Base-by-base conservation (phyloP, 1,284 basidiomycete genomes). In the Exobasidium cylindrosporum region DNA sequence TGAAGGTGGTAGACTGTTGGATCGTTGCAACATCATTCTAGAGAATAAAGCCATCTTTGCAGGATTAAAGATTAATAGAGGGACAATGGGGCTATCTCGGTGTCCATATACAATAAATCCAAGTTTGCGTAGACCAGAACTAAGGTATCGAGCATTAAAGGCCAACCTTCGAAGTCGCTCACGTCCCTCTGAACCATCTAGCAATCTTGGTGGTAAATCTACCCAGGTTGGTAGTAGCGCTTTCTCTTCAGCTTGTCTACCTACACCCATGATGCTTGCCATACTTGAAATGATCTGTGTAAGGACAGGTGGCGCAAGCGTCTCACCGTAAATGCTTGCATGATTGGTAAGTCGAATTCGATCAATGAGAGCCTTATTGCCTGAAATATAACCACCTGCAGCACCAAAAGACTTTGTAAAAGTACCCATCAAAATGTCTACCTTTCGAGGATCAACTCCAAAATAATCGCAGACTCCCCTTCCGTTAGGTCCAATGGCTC, bases 401-500 rank as follows among this genome's bases (percentile, higher is more conserved):
- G 95, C 94, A 63, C 95, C 96, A 77, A 98, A 98, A 0, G 94
- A 97, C 82, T 98, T 98, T 43, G 95, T 98, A 80, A 99, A 96
- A 0, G 95, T 99, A 61, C 95, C 95, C 95, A 99, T 99, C 67
- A 97, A 86, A 67, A 99, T 86, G 79, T 98, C 95, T 64, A 97
- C 85, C 35, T 85, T 84, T 10, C 84, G 84, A 1, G 94, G 92
- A 73, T 91, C 84, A 65, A 97, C 83, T 61, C 87, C 87, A 81
- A 95, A 99, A 83, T 97, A 99, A 81, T 99, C 94, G 64, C 88
- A 88, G 3, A 98, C 91, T 68, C 95, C 95, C 50, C 95, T 90
- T 7, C 95, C 95, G 70, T 90, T 86, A 6, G 93, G 91, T 35
- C 95, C 95, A 44, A 98, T 85, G 0, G 93, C 95, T 65, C 96